These are phyloP conservation scores for Pelargonium hybrid DNA, from an alignment of 441 rosid genomes.

Conservation along the genomic window DNA sequence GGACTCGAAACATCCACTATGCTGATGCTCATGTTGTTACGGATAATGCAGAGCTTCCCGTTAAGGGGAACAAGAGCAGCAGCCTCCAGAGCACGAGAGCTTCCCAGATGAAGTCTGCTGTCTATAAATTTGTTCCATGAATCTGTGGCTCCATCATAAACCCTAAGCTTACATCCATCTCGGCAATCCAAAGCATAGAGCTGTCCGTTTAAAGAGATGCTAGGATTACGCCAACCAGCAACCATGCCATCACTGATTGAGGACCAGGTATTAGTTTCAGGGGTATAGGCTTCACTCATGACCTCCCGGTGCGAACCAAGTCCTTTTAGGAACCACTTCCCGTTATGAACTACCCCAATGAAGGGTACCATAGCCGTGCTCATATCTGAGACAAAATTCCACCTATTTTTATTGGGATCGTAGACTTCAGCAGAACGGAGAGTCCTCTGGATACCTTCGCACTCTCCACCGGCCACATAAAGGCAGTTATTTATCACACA, in stretches of 20 bases:
- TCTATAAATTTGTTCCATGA: slow-evolving; percentile 41
- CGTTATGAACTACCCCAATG: slow-evolving; percentile 39
- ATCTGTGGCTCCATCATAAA: slow-evolving; percentile 35
- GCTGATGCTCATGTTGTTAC: slow-evolving; percentile 44
- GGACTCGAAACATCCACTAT: slow-evolving; percentile 36
- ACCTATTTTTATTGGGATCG: slow-evolving; percentile 47
- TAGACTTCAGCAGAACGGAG: slow-evolving; percentile 43
- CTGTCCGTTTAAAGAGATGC: slow-evolving; percentile 30
- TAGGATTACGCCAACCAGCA: slow-evolving; percentile 44
- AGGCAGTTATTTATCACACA: slow-evolving; percentile 49
- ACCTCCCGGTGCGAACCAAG: slow-evolving; percentile 40
- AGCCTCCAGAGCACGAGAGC: slow-evolving; percentile 39
- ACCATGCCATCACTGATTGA: slow-evolving; percentile 41
- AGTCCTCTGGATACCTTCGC: slow-evolving; percentile 36
- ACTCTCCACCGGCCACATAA: slow-evolving; percentile 48
- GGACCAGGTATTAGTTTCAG: slow-evolving; percentile 35
- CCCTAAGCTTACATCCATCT: slow-evolving; percentile 44
- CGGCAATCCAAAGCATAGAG: slow-evolving; percentile 43
- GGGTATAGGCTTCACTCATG: slow-evolving; percentile 40
- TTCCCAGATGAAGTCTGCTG: slow-evolving; percentile 41
- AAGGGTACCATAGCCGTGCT: slow-evolving; percentile 45
- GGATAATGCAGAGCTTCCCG: slow-evolving; percentile 40
- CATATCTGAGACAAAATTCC: slow-evolving; percentile 43
- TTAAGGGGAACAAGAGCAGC: slow-evolving; percentile 41
- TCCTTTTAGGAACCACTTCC: slow-evolving; percentile 46